Conservation (phyloP, 176 grass and related monocot genomes). For the Phyllostachys edulis region DNA sequence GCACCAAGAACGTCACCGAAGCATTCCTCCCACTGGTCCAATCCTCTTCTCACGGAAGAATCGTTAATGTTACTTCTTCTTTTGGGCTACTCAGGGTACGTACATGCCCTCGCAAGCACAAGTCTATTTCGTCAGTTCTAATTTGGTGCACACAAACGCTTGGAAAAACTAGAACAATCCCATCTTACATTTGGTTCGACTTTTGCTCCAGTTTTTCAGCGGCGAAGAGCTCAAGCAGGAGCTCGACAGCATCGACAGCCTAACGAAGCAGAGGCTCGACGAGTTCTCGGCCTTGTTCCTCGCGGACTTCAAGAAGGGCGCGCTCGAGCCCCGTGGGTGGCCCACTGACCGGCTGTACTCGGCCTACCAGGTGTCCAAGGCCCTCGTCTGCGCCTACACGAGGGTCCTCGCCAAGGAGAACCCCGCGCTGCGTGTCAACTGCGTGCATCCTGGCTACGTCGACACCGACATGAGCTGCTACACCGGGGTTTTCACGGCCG, state of each 20-base stretch:
- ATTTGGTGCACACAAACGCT: too few relatives aligned
- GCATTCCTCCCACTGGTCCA: conserved; percentile 48
- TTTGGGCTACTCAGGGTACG: conserved; percentile 38
- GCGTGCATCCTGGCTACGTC: conserved; percentile 58
- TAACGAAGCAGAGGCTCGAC: conserved; percentile 22
- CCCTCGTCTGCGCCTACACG: conserved; percentile 50
- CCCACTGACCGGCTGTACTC: neutral
- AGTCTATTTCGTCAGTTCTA: too few relatives aligned
- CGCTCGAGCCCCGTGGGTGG: conserved; percentile 33
- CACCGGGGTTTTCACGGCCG: conserved; percentile 32
- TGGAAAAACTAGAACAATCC: neutral
- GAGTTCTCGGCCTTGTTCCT: conserved; percentile 37
- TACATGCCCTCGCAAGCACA: neutral
- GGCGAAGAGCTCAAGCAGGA: conserved; percentile 28
- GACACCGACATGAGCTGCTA: conserved; percentile 52
- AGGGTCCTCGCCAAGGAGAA: conserved; percentile 48
- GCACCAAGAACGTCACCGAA: conserved; percentile 46
- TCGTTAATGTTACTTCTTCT: conserved; percentile 48
- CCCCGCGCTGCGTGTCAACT: conserved; percentile 39
- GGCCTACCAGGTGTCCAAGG: conserved; percentile 61
- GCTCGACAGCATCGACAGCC: neutral
- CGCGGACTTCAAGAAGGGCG: conserved; percentile 30
- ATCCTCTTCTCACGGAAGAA: conserved; percentile 42
- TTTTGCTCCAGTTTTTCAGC: conserved; percentile 32
- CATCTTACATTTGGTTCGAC: neutral